A percentile compares a stretch with the other conserved stretches of the same genome.
Evolutionary conservation across 768 basidiomycete species (phyloP).

Genomic region (Suillus clintonianus): DNA sequence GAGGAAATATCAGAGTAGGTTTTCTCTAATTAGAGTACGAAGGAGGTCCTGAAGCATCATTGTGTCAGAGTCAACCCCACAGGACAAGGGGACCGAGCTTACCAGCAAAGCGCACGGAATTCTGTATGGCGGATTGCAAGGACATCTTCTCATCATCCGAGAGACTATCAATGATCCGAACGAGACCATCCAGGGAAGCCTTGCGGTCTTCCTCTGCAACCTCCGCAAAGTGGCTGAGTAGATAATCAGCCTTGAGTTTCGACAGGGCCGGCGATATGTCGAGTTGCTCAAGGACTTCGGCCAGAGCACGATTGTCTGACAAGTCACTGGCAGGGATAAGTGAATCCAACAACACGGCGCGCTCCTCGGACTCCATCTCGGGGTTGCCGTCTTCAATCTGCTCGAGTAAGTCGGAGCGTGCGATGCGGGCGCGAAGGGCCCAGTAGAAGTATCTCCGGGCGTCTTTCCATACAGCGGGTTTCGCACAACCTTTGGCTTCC

Average conservation of each 20-base stretch:
- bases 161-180: constrained; percentile 71
- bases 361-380: constrained; percentile 65
- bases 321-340: constrained; percentile 56
- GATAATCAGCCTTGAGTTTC: constrained; percentile 69
- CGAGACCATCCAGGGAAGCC: constrained; percentile 71
- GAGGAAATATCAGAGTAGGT: not conserved
- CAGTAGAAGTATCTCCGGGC: constrained; percentile 93
- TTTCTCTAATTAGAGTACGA: constrained; percentile 35
- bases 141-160: constrained; percentile 70
- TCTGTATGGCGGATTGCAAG: constrained; percentile 64
- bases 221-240: constrained; percentile 65
- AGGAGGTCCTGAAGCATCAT: constrained; percentile 37
- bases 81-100: constrained; percentile 23
- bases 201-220: constrained; percentile 76
- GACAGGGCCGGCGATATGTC: constrained; percentile 63
- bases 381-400: constrained; percentile 74
- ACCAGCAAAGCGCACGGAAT: constrained; percentile 59
- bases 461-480: constrained; percentile 83
- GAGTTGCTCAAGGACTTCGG: constrained; percentile 69
- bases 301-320: constrained; percentile 57
- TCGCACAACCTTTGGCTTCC: constrained; percentile 97
- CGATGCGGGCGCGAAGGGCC: constrained; percentile 83
- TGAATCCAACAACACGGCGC: constrained; percentile 61
- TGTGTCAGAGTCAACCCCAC: not conserved
- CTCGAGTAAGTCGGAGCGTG: constrained; percentile 63